phyloP scores from a whole-genome alignment of 2,329 filamentous ascomycete species.

The Cladosporium sp. region DNA sequence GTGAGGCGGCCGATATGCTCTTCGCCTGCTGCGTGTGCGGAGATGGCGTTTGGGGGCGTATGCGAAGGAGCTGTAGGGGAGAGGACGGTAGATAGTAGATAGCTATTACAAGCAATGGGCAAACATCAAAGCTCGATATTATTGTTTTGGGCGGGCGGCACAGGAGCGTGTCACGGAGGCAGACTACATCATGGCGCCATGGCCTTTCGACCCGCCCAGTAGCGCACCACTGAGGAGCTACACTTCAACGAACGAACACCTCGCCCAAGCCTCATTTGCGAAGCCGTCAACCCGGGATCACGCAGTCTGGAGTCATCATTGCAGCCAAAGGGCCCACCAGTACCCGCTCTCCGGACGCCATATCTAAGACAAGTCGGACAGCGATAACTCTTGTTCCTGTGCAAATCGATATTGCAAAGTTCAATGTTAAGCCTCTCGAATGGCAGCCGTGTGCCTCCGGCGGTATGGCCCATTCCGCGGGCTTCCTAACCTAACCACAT shows the following conservation, averaged over 20 bases:
- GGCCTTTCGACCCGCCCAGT: background rate
- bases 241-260: background rate
- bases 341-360: background rate
- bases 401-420: background rate
- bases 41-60: background rate
- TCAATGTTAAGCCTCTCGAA: background rate
- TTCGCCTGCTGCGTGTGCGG: background rate
- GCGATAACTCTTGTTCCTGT: background rate
- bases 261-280: background rate
- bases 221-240: background rate
- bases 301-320: background rate
- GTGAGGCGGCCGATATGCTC: background rate
- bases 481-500: background rate
- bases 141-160: background rate
- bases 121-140: background rate
- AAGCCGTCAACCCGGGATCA: background rate
- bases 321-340: background rate
- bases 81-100: background rate
- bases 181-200: conserved; percentile 5
- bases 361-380: background rate
- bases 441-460: background rate
- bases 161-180: background rate
- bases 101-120: background rate
- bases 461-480: background rate
- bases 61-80: background rate